These are phyloP conservation scores for Aspergillus bombycis DNA, from an alignment of 2,329 filamentous ascomycete species.

Conservation along the genomic window DNA sequence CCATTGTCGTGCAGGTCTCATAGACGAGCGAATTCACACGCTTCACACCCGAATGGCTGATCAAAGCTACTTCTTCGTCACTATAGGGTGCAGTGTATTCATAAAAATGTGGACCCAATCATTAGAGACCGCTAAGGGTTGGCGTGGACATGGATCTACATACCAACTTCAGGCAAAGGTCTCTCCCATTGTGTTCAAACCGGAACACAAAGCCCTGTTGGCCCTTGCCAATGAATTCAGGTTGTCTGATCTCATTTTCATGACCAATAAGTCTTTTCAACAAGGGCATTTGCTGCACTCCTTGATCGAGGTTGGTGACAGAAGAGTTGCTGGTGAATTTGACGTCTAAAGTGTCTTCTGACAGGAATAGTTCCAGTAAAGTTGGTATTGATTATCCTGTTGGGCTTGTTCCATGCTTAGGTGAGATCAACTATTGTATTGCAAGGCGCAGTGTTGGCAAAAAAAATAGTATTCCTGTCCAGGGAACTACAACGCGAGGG, in stretches of 20 bases:
- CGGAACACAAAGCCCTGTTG: constrained; percentile 1
- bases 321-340: too few species aligned
- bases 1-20: constrained; percentile 1
- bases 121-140: not conserved
- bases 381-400: too few species aligned
- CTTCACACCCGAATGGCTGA: constrained; percentile 3
- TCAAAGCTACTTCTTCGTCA: not conserved
- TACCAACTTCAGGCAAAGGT: too few species aligned
- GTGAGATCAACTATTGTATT: too few species aligned
- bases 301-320: too few species aligned
- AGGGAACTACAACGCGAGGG: too few species aligned
- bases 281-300: not conserved
- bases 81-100: not conserved
- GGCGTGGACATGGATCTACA: too few species aligned
- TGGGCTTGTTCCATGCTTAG: too few species aligned
- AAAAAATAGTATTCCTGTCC: too few species aligned
- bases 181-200: not conserved
- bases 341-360: too few species aligned
- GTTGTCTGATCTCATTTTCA: not conserved
- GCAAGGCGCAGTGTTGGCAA: too few species aligned
- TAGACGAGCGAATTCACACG: constrained; percentile 4
- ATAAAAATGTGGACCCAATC: not conserved
- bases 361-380: too few species aligned
- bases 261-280: not conserved
- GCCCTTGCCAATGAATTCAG: not conserved